Evolutionary conservation across 768 basidiomycete genomes (phyloP).

Genomic region (Podaxis sp.): DNA sequence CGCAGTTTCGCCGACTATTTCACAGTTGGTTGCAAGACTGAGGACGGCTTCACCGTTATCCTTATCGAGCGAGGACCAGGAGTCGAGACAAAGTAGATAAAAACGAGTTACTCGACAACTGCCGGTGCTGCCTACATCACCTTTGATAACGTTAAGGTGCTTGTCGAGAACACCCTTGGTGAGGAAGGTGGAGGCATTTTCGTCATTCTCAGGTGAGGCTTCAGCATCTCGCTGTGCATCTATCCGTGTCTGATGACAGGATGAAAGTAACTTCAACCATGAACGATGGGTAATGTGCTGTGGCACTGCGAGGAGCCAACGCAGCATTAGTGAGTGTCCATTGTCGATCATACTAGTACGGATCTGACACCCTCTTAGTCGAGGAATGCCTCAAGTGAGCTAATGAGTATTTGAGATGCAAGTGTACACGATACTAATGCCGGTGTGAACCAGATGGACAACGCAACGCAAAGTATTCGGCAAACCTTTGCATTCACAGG

Average conservation of each 20-base stretch:
- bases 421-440: neutral
- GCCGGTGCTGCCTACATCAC: conserved; percentile 88
- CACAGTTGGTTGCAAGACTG: conserved; percentile 73
- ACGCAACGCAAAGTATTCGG: conserved; percentile 91
- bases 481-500: conserved; percentile 78
- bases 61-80: conserved; percentile 59
- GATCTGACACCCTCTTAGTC: conserved; percentile 35
- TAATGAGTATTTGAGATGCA: neutral
- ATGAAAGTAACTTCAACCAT: conserved; percentile 83
- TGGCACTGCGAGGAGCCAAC: conserved; percentile 56
- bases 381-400: conserved; percentile 83
- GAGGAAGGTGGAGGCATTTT: conserved; percentile 38
- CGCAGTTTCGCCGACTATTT: conserved; percentile 57
- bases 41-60: conserved; percentile 75
- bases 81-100: conserved; percentile 59
- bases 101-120: conserved; percentile 73
- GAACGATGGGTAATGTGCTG: conserved; percentile 93
- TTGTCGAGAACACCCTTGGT: conserved; percentile 80
- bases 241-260: neutral
- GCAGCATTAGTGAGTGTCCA: conserved; percentile 27
- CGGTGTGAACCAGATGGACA: conserved; percentile 59
- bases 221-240: neutral
- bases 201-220: conserved; percentile 32
- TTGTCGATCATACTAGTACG: neutral
- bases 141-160: conserved; percentile 83